Conservation (phyloP, 2,329 filamentous ascomycete genomes). For the Cladophialophora chaetospira region DNA sequence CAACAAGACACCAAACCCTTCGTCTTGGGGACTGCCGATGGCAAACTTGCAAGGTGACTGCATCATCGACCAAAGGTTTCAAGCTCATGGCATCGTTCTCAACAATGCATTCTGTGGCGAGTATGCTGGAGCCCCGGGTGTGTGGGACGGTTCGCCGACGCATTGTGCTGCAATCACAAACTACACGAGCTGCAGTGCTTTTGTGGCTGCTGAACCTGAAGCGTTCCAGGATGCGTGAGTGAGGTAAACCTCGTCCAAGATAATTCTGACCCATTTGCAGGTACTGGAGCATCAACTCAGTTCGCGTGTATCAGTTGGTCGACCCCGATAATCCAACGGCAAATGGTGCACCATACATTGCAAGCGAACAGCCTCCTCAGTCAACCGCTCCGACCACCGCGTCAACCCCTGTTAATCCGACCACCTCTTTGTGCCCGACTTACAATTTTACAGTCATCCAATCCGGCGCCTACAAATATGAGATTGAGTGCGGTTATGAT, state of each 20-base stretch:
- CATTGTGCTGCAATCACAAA: conserved; percentile 26
- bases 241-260: neutral
- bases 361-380: conserved; percentile 25
- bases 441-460: conserved; percentile 31
- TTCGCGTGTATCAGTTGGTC: conserved; percentile 32
- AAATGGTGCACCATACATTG: conserved; percentile 23
- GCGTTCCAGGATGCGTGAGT: conserved; percentile 30
- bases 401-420: conserved; percentile 17
- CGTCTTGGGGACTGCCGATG: conserved; percentile 44
- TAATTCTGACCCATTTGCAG: conserved; percentile 4
- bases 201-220: conserved; percentile 28
- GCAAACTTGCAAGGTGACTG: conserved; percentile 69
- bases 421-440: conserved; percentile 24
- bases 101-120: conserved; percentile 79
- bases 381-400: conserved; percentile 15
- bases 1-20: conserved; percentile 44
- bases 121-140: conserved; percentile 67
- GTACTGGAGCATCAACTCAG: conserved; percentile 32
- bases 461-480: conserved; percentile 23
- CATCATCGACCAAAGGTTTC: conserved; percentile 67
- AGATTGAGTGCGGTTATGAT: conserved; percentile 29
- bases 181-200: conserved; percentile 26
- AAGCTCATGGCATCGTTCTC: conserved; percentile 69
- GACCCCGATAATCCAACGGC: conserved; percentile 13
- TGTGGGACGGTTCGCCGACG: conserved; percentile 28